phyloP scores from a whole-genome alignment of 768 basidiomycete species.

The Cystofilobasidium ferigula region DNA sequence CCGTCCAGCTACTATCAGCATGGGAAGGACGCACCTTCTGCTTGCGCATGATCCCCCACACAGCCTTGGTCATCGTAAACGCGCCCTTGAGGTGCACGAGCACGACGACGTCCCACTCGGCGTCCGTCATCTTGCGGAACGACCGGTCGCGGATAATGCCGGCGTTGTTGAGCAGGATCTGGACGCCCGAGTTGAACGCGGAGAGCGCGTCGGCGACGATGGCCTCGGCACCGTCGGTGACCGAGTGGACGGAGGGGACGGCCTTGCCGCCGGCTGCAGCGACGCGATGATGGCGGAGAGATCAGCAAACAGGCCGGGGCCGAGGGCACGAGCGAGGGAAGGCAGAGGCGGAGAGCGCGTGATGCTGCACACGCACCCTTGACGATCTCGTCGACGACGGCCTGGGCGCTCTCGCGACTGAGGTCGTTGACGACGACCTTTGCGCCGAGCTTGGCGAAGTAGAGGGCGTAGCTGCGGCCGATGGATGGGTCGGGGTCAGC shows the following conservation, averaged over 20 bases:
- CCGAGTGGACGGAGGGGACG: constrained; percentile 37
- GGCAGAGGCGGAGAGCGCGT: constrained; percentile 10
- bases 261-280: constrained; percentile 74
- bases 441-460: constrained; percentile 87
- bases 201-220: constrained; percentile 30
- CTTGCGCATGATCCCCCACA: constrained; percentile 79
- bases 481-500: background rate
- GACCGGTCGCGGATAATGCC: constrained; percentile 55
- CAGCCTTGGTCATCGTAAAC: constrained; percentile 83
- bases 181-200: constrained; percentile 12
- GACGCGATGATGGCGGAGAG: background rate
- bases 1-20: background rate
- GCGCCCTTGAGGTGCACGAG: constrained; percentile 91
- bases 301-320: background rate
- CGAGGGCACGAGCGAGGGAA: constrained; percentile 1
- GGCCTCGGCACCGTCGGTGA: constrained; percentile 13
- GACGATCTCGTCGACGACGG: constrained; percentile 79
- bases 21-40: constrained; percentile 35
- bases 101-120: constrained; percentile 79
- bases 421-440: constrained; percentile 94
- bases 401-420: constrained; percentile 73
- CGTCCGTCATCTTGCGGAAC: constrained; percentile 95
- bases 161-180: constrained; percentile 80
- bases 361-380: constrained; percentile 48
- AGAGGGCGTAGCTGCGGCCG: constrained; percentile 60